These are phyloP conservation scores for Aspergillus sp. DNA, from an alignment of 2,329 filamentous ascomycete species.

Conservation along the genomic window DNA sequence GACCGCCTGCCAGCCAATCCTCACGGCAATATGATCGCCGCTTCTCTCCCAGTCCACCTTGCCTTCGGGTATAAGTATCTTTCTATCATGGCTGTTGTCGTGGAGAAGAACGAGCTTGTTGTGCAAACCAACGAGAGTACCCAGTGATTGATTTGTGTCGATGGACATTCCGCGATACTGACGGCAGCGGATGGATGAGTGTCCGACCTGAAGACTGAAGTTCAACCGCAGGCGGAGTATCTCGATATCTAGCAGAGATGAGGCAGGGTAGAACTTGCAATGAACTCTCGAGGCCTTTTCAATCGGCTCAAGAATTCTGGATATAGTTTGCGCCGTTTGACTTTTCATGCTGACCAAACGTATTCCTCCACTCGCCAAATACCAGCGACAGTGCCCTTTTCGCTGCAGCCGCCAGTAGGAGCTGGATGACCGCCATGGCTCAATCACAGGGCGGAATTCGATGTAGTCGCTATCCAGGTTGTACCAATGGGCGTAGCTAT, in stretches of 20 bases:
- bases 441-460: conserved; percentile 30
- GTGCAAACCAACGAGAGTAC: conserved; percentile 50
- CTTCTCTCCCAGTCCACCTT: conserved; percentile 15
- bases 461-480: conserved; percentile 25
- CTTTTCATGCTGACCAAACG: conserved; percentile 19
- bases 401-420: conserved; percentile 25
- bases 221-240: conserved; percentile 51
- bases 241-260: conserved; percentile 36
- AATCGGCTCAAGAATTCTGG: conserved; percentile 32
- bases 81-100: conserved; percentile 22
- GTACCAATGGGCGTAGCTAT: conserved; percentile 51
- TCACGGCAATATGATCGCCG: conserved; percentile 36
- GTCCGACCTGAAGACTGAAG: conserved; percentile 42
- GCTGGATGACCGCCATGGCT: conserved; percentile 26
- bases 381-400: not conserved
- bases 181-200: conserved; percentile 41
- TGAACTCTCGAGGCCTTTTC: conserved; percentile 40
- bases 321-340: conserved; percentile 5
- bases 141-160: conserved; percentile 48
- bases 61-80: conserved; percentile 44
- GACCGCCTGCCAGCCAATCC: conserved; percentile 27
- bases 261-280: conserved; percentile 23
- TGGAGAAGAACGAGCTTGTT: conserved; percentile 52
- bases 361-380: not conserved
- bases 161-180: conserved; percentile 54